Conservation (phyloP, 352 stramenopile genomes). For the Pythium aquatile region DNA sequence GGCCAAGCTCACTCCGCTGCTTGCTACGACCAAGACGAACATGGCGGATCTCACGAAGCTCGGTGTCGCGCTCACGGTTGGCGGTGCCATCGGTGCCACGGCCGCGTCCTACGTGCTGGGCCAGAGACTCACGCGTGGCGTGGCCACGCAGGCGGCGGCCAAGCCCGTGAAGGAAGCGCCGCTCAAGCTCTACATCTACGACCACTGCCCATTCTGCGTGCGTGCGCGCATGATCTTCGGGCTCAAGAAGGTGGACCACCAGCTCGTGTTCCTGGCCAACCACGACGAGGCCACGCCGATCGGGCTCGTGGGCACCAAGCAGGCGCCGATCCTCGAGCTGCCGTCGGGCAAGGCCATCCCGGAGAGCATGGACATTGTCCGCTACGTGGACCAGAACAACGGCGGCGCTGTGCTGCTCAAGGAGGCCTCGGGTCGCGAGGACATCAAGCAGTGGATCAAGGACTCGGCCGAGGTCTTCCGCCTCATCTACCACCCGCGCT, state of each 20-base stretch:
- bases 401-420: conserved; percentile 29
- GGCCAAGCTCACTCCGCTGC: not conserved
- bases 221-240: conserved; percentile 54
- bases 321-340: conserved; percentile 32
- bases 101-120: conserved; percentile 30
- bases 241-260: conserved; percentile 38
- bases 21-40: not conserved
- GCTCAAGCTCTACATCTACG: conserved; percentile 57
- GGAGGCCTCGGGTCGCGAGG: conserved; percentile 35
- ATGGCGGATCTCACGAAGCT: conserved; percentile 54
- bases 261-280: conserved; percentile 40
- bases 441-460: conserved; percentile 49
- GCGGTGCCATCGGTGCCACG: conserved; percentile 41
- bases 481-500: conserved; percentile 7
- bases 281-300: conserved; percentile 44
- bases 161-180: not conserved
- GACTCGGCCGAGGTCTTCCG: conserved; percentile 34
- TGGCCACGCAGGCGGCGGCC: not conserved
- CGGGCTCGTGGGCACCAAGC: conserved; percentile 32
- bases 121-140: conserved; percentile 13
- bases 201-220: conserved; percentile 61
- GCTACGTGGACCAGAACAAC: conserved; percentile 41
- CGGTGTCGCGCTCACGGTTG: conserved; percentile 41
- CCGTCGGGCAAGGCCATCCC: conserved; percentile 30
- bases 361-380: conserved; percentile 49